Evolutionary conservation across 768 basidiomycete species (phyloP).

Genomic region (Neoboletus subvelutipes): DNA sequence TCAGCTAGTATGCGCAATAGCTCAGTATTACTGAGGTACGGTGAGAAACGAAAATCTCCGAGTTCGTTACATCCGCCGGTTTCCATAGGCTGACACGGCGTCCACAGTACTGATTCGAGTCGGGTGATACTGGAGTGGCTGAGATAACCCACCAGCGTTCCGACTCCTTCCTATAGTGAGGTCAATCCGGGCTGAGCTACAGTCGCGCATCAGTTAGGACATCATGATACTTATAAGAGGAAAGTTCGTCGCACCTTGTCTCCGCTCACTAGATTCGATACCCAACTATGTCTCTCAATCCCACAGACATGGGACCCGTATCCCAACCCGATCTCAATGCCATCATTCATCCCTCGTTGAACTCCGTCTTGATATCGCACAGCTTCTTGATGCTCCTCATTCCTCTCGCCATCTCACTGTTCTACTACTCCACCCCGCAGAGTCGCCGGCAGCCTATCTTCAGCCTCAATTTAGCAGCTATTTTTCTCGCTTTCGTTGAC

Average conservation of each 20-base stretch:
- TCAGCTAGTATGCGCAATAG: neutral
- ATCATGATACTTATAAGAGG: slow-evolving; percentile 1
- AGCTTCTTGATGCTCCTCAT: slow-evolving; percentile 20
- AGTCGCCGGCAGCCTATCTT: slow-evolving; percentile 21
- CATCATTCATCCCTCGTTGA: slow-evolving; percentile 13
- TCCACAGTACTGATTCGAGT: neutral
- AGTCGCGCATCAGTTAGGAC: neutral
- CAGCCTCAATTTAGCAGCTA: slow-evolving; percentile 13
- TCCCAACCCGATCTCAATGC: neutral
- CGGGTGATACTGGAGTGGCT: neutral
- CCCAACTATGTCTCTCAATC: slow-evolving; percentile 7
- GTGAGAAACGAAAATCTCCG: too few species aligned
- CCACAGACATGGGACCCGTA: neutral
- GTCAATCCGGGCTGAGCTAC: neutral
- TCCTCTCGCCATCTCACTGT: slow-evolving; percentile 16
- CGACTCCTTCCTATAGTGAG: neutral
- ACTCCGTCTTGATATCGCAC: slow-evolving; percentile 24
- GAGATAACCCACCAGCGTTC: neutral
- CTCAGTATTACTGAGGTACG: neutral
- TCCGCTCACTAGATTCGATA: neutral
- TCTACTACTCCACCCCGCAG: slow-evolving; percentile 9
- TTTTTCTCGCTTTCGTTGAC: slow-evolving; percentile 15
- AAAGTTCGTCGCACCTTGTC: neutral
- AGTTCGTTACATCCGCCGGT: too few species aligned
- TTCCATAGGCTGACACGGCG: neutral